Conservation (phyloP, 2,329 filamentous ascomycete genomes). For the Colletotrichum lupini region DNA sequence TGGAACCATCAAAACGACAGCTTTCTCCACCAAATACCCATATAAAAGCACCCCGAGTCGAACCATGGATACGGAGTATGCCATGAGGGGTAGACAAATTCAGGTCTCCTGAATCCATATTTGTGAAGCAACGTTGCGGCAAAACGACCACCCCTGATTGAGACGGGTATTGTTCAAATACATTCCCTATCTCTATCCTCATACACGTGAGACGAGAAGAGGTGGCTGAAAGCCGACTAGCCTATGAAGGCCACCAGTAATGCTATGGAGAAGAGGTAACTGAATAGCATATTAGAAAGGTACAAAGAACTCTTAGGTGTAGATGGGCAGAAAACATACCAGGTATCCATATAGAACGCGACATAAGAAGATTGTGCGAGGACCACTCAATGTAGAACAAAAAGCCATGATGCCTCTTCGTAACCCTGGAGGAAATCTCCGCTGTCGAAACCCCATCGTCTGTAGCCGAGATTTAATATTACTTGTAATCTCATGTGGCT, state of each 20-base stretch:
- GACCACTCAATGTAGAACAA: conserved; percentile 64
- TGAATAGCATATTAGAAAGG: conserved; percentile 42
- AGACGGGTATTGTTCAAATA: conserved; percentile 41
- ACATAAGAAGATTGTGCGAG: conserved; percentile 53
- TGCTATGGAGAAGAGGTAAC: conserved; percentile 52
- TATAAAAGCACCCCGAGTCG: conserved; percentile 45
- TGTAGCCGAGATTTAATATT: conserved; percentile 33
- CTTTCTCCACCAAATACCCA: conserved; percentile 53
- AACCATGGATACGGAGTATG: conserved; percentile 34
- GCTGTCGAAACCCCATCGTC: conserved; percentile 28
- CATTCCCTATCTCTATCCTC: conserved; percentile 54
- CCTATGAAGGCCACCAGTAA: conserved; percentile 51
- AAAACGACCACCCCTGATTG: conserved; percentile 33
- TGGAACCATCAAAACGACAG: conserved; percentile 68
- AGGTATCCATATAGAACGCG: conserved; percentile 49
- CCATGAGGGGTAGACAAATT: conserved; percentile 38
- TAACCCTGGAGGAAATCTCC: conserved; percentile 45
- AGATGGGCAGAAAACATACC: not conserved
- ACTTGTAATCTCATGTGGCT: conserved; percentile 42
- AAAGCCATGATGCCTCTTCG: conserved; percentile 57
- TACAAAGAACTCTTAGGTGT: conserved; percentile 36
- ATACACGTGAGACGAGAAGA: conserved; percentile 56
- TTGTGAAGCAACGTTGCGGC: conserved; percentile 30
- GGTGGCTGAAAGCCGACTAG: conserved; percentile 45
- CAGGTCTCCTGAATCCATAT: conserved; percentile 33